phyloP scores from a whole-genome alignment of 2,329 filamentous ascomycete species.

The Chalaropsis ovoidea region DNA sequence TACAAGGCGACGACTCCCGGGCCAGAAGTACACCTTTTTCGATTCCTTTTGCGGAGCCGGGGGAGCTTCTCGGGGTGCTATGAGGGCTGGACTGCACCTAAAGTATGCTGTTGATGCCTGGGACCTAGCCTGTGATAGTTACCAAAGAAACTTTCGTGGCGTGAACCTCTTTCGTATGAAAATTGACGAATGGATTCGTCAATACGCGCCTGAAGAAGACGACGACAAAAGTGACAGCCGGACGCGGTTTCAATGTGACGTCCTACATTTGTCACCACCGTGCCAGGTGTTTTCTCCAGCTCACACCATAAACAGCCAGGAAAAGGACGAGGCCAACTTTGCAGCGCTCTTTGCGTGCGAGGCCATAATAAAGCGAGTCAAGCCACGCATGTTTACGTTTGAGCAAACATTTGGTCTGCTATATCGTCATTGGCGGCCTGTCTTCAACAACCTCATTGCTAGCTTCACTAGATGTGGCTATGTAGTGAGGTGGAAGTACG shows the following conservation, averaged over 20 bases:
- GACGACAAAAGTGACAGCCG: slow-evolving; percentile 24
- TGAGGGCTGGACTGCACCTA: slow-evolving; percentile 46
- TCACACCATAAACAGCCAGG: slow-evolving; percentile 55
- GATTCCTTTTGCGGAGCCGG: slow-evolving; percentile 67
- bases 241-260: slow-evolving; percentile 42
- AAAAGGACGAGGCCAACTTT: slow-evolving; percentile 59
- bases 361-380: slow-evolving; percentile 46
- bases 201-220: slow-evolving; percentile 17
- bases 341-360: slow-evolving; percentile 47
- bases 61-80: slow-evolving; percentile 57
- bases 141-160: slow-evolving; percentile 48
- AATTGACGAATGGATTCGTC: slow-evolving; percentile 41
- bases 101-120: slow-evolving; percentile 56
- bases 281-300: slow-evolving; percentile 68
- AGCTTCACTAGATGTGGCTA: slow-evolving; percentile 57
- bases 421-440: slow-evolving; percentile 41
- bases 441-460: slow-evolving; percentile 50
- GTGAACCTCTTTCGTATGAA: slow-evolving; percentile 41
- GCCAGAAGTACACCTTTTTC: slow-evolving; percentile 53
- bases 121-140: slow-evolving; percentile 46
- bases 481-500: slow-evolving; percentile 57
- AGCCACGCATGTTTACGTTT: slow-evolving; percentile 61
- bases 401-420: slow-evolving; percentile 68
- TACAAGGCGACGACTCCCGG: slow-evolving; percentile 23
- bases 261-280: slow-evolving; percentile 66